phyloP scores from a whole-genome alignment of 768 basidiomycete genomes.

The Agaricus blazei region DNA sequence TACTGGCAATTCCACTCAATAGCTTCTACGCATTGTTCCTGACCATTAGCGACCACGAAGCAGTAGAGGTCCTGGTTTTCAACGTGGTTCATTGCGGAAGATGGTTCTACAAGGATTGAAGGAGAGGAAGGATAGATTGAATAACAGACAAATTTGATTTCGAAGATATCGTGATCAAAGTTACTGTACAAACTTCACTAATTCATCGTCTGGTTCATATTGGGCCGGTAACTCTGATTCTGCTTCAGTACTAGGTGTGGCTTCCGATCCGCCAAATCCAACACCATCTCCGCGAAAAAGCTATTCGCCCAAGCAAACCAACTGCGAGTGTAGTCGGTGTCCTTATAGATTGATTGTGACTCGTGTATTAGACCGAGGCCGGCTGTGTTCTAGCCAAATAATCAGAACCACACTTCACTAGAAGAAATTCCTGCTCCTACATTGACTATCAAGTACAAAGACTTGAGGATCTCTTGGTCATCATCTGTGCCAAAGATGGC shows the following conservation, averaged over 20 bases:
- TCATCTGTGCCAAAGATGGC: constrained; percentile 72
- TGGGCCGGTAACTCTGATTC: constrained; percentile 52
- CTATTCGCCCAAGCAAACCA: constrained; percentile 87
- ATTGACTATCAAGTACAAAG: constrained; percentile 63
- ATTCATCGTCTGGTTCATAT: constrained; percentile 23
- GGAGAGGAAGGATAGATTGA: no score
- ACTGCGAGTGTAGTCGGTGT: constrained; percentile 54
- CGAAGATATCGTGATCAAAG: no score
- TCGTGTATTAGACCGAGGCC: constrained; percentile 79
- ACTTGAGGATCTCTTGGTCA: constrained; percentile 59
- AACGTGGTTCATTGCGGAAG: no score
- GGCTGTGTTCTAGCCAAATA: constrained; percentile 51
- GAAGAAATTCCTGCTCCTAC: constrained; percentile 32
- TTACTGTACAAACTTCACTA: neutral
- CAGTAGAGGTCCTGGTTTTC: no score
- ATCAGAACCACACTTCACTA: neutral
- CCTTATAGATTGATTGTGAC: constrained; percentile 58
- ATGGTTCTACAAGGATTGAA: no score
- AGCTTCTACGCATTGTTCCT: no score
- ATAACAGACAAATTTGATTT: no score
- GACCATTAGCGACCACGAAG: no score
- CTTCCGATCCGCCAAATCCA: constrained; percentile 71
- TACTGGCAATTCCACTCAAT: no score
- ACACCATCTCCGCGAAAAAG: constrained; percentile 79
- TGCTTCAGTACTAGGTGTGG: constrained; percentile 60